phyloP scores from a whole-genome alignment of 2,329 filamentous ascomycete genomes.

The Fusarium brachygibbosum region DNA sequence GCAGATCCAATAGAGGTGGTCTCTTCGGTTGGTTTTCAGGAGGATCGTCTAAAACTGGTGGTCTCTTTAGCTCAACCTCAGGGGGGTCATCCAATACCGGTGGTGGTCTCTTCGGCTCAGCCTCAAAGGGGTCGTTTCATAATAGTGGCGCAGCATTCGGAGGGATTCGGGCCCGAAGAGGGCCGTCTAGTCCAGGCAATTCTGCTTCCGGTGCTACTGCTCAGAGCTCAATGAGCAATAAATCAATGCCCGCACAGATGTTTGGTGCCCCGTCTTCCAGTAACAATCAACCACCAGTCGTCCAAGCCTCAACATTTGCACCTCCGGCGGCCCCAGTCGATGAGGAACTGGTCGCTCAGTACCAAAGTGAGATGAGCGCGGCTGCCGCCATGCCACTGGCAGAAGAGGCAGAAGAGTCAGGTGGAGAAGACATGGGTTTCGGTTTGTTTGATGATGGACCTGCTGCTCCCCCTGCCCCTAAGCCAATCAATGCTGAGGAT shows the following conservation, averaged over 20 bases:
- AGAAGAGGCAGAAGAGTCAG: not conserved
- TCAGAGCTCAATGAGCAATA: no score
- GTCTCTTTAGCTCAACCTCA: not conserved
- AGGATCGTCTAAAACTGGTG: not conserved
- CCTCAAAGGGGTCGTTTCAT: not conserved
- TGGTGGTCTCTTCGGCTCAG: not conserved
- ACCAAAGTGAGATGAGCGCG: conserved; percentile 8
- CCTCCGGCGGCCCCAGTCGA: not conserved
- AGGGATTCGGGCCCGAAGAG: no score
- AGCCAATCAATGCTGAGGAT: not conserved
- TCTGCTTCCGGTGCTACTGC: no score
- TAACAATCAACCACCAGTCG: not conserved
- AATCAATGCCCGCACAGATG: no score
- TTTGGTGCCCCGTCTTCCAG: not conserved
- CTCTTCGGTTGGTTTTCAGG: not conserved
- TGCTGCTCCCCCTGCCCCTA: not conserved
- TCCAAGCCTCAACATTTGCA: conserved; percentile 1
- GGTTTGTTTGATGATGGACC: not conserved
- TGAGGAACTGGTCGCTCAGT: not conserved
- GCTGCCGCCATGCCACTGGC: conserved; percentile 8
- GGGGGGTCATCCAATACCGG: not conserved
- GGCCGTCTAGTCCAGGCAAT: no score
- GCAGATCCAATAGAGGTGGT: no score
- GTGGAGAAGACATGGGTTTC: conserved; percentile 12
- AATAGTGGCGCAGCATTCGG: no score